These are phyloP conservation scores for Trichoderma gracile DNA, from an alignment of 2,329 filamentous ascomycete genomes.

Conservation along the genomic window DNA sequence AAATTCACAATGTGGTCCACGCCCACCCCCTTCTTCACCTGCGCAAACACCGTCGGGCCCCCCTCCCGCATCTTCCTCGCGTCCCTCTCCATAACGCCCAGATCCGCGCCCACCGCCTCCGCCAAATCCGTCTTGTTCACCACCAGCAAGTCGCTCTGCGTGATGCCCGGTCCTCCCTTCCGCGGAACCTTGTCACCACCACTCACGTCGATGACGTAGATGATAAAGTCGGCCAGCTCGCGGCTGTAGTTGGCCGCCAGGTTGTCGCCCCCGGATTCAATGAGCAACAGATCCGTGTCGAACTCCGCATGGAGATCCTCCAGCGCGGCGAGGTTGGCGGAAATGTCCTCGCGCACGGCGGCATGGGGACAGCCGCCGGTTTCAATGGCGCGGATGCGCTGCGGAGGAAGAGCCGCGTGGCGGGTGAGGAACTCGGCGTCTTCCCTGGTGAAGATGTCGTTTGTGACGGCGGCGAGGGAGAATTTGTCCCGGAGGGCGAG, in stretches of 20 bases:
- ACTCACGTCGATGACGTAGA: conserved; percentile 97
- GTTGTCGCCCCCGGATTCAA: conserved; percentile 95
- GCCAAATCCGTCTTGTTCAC: conserved; percentile 98
- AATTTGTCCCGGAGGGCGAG: conserved; percentile 75
- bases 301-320: conserved; percentile 85
- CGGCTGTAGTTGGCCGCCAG: conserved; percentile 94
- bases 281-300: conserved; percentile 79
- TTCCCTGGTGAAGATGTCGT: conserved; percentile 98
- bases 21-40: conserved; percentile 89
- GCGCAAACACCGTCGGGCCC: conserved; percentile 91
- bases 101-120: conserved; percentile 83
- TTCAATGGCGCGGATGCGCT: conserved; percentile 91
- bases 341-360: conserved; percentile 95
- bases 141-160: conserved; percentile 87
- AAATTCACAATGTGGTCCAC: conserved; percentile 85
- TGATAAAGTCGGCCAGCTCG: conserved; percentile 94
- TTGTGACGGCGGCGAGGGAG: conserved; percentile 93
- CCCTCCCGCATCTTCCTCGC: conserved; percentile 93
- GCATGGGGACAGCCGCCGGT: conserved; percentile 97
- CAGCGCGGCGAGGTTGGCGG: conserved; percentile 86
- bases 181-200: conserved; percentile 95
- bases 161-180: conserved; percentile 96
- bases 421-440: conserved; percentile 96
- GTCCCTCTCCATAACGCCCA: conserved; percentile 92
- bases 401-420: conserved; percentile 76